phyloP scores from a whole-genome alignment of 2,329 filamentous ascomycete genomes.

The Clonostachys chloroleuca region DNA sequence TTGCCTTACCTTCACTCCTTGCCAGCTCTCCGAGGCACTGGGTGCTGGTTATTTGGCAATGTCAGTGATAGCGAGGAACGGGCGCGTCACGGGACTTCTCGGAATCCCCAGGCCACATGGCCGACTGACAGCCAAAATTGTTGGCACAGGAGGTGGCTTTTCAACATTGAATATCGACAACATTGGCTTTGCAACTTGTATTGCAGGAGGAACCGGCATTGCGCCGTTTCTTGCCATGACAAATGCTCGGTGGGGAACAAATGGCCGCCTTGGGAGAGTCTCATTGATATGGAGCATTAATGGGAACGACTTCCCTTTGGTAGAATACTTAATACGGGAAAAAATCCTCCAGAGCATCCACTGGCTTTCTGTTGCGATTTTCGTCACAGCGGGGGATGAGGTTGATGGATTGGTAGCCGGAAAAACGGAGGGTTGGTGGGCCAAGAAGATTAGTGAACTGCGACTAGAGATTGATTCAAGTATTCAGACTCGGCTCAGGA shows the following conservation, averaged over 20 bases:
- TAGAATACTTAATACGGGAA: constrained; percentile 7
- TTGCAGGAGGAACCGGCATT: constrained; percentile 9
- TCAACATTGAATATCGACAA: background rate
- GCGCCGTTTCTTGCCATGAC: constrained; percentile 6
- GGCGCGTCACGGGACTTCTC: constrained; percentile 10
- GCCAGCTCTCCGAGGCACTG: background rate
- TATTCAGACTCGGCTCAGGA: constrained; percentile 1
- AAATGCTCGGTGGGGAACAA: background rate
- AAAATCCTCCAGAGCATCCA: background rate
- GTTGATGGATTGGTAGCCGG: constrained; percentile 1
- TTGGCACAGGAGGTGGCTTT: constrained; percentile 9
- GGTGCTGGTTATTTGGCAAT: background rate
- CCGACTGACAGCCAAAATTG: constrained; percentile 3
- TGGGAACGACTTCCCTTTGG: constrained; percentile 7
- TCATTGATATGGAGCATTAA: constrained; percentile 7
- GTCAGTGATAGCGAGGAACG: constrained; percentile 7
- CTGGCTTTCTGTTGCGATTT: constrained; percentile 6
- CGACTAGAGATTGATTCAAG: background rate
- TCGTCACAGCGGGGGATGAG: constrained; percentile 10
- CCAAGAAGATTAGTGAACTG: background rate
- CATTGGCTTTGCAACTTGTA: background rate
- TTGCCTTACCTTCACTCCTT: constrained; percentile 9
- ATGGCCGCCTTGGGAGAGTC: background rate
- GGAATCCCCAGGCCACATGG: constrained; percentile 9
- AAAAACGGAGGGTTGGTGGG: constrained; percentile 6